Percentiles rank a stretch among this genome's conserved stretches.
phyloP scores from a whole-genome alignment of 768 basidiomycete genomes.

The Filobasidium floriforme region DNA sequence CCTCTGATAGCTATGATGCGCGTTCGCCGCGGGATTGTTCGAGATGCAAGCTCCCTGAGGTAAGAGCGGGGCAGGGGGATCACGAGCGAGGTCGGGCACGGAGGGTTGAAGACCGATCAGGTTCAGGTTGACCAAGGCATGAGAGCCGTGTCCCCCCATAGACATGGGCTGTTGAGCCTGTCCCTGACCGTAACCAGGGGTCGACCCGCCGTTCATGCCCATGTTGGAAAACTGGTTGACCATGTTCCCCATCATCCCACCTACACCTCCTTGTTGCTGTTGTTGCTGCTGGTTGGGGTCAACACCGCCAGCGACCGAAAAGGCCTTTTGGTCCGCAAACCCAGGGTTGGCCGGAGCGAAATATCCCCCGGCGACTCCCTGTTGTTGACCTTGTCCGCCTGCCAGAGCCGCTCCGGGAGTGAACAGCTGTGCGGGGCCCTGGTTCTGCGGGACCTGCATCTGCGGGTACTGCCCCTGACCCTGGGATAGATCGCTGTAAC shows the following conservation, averaged over 20 bases:
- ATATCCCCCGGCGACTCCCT: constrained; percentile 4
- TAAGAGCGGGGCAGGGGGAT: constrained; percentile 81
- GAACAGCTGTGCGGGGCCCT: constrained; percentile 44
- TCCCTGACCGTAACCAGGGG: neutral
- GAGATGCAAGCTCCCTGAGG: constrained; percentile 58
- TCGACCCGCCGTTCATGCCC: constrained; percentile 21
- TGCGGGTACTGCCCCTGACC: constrained; percentile 45
- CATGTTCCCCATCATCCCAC: constrained; percentile 58
- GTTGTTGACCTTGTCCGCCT: neutral
- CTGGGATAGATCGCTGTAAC: no score
- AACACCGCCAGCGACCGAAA: constrained; percentile 22
- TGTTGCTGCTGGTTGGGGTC: constrained; percentile 48
- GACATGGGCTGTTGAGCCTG: constrained; percentile 12
- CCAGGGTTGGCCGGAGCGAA: constrained; percentile 18
- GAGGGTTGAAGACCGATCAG: constrained; percentile 88
- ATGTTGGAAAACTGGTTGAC: constrained; percentile 8
- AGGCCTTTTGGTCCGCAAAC: constrained; percentile 11
- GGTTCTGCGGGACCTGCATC: constrained; percentile 50
- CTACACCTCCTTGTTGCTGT: constrained; percentile 59
- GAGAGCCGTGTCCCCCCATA: constrained; percentile 35
- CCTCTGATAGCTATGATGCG: constrained; percentile 85
- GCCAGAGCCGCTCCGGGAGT: constrained; percentile 32
- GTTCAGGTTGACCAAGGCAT: constrained; percentile 78
- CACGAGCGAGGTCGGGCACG: constrained; percentile 68
- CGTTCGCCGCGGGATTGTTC: constrained; percentile 68